Evolutionary conservation across 345 rosid genomes (phyloP).

Genomic region (Pelargonium nanum): DNA sequence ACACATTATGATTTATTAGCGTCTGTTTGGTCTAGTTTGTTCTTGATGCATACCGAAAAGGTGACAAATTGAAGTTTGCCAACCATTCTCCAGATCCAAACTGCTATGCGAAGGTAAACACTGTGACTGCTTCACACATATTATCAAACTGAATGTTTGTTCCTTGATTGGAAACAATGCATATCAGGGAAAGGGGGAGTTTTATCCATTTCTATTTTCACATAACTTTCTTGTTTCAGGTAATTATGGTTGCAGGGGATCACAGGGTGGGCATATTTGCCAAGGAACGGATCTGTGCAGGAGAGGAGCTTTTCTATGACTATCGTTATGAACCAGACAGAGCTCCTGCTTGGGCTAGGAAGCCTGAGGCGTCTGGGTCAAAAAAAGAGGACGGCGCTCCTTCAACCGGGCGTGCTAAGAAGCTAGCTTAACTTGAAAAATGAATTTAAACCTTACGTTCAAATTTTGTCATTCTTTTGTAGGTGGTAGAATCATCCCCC

Average conservation of each 20-base stretch:
- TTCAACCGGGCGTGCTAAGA: slow-evolving; percentile 83
- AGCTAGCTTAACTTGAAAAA: slow-evolving; percentile 56
- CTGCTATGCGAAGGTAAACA: slow-evolving; percentile 87
- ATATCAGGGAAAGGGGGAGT: background rate
- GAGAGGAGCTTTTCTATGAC: slow-evolving; percentile 92
- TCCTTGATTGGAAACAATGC: background rate
- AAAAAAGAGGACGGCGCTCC: slow-evolving; percentile 76
- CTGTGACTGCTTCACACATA: background rate
- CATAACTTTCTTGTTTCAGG: slow-evolving; percentile 30
- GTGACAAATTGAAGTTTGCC: slow-evolving; percentile 93
- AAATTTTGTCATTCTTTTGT: slow-evolving; percentile 28
- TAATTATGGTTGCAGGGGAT: slow-evolving; percentile 94
- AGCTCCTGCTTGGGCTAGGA: slow-evolving; percentile 98
- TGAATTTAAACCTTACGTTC: slow-evolving; percentile 10
- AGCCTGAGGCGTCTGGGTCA: slow-evolving; percentile 80
- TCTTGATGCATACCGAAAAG: slow-evolving; percentile 95
- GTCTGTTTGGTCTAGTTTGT: slow-evolving; percentile 71
- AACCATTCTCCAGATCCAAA: slow-evolving; percentile 97
- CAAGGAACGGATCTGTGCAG: slow-evolving; percentile 74
- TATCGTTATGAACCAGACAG: slow-evolving; percentile 94
- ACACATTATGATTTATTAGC: background rate
- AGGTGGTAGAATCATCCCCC: slow-evolving; percentile 10
- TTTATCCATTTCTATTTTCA: background rate
- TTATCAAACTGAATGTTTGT: too few relatives aligned
- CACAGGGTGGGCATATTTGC: slow-evolving; percentile 96